Evolutionary conservation across 163 green algal genomes (phyloP).

Genomic region (Prototheca cutis): DNA sequence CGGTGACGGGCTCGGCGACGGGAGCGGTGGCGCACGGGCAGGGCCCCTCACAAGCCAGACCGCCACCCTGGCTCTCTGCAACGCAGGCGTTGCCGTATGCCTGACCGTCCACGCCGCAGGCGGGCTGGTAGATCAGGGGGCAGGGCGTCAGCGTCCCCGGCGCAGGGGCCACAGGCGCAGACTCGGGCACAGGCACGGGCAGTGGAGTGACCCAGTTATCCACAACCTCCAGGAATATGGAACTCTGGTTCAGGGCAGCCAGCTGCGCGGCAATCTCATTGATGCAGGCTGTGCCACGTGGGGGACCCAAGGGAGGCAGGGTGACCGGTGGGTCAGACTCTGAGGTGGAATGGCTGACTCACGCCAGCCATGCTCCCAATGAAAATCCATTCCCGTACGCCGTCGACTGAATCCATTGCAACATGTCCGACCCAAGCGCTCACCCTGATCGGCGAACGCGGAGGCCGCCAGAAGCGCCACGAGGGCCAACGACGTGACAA

Average conservation of each 20-base stretch:
- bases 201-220: not conserved
- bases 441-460: too few relatives aligned
- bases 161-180: too few relatives aligned
- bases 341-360: too few relatives aligned
- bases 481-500: too few relatives aligned
- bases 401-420: too few relatives aligned
- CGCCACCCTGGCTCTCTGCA: not conserved
- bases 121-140: conserved; percentile 4
- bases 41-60: not conserved
- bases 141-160: not conserved
- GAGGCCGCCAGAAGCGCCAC: too few relatives aligned
- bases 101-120: not conserved
- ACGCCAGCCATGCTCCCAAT: too few relatives aligned
- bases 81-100: not conserved
- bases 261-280: not conserved
- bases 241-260: not conserved
- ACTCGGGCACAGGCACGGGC: not conserved
- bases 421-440: too few relatives aligned
- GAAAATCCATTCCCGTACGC: too few relatives aligned
- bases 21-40: not conserved
- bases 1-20: not conserved
- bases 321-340: too few relatives aligned
- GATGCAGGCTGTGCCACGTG: not conserved
- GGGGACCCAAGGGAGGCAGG: not conserved
- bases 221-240: not conserved